These are phyloP conservation scores for Rhizopogon rudus DNA, from an alignment of 768 basidiomycete genomes.

Conservation along the genomic window DNA sequence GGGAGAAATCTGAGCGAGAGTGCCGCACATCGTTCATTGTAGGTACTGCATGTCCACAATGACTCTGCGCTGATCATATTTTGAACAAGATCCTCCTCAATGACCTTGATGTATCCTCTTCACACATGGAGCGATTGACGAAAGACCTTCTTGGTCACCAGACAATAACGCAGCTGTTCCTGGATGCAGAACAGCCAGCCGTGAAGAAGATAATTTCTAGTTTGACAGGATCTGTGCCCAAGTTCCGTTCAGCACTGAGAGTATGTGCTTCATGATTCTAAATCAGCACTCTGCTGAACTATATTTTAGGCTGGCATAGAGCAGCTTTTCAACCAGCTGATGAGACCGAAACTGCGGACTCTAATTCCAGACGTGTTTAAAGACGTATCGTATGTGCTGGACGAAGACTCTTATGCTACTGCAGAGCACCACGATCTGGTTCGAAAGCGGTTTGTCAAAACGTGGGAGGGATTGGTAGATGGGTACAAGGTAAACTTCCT, in stretches of 20 bases:
- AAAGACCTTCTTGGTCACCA: conserved; percentile 56
- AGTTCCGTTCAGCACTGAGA: conserved; percentile 69
- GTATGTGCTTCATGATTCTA: conserved; percentile 36
- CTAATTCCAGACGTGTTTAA: conserved; percentile 86
- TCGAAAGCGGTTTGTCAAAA: conserved; percentile 83
- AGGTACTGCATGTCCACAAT: conserved; percentile 24
- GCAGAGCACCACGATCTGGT: conserved; percentile 86
- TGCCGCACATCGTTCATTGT: conserved; percentile 80
- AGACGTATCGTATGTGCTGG: conserved; percentile 82
- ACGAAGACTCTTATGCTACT: conserved; percentile 79
- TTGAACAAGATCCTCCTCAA: conserved; percentile 73
- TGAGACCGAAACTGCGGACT: conserved; percentile 81
- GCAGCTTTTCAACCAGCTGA: conserved; percentile 91
- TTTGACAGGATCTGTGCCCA: conserved; percentile 50
- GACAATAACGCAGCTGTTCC: conserved; percentile 62
- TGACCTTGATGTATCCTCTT: conserved; percentile 89
- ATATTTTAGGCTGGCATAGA: conserved; percentile 70
- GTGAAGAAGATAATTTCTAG: conserved; percentile 46
- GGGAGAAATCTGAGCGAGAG: conserved; percentile 80
- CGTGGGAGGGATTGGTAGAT: conserved; percentile 83
- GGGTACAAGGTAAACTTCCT: conserved; percentile 69
- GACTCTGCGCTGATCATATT: background rate
- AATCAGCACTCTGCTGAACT: conserved; percentile 3
- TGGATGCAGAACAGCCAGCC: conserved; percentile 45
- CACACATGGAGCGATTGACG: conserved; percentile 80